A percentile compares a stretch with the other conserved stretches of the same genome.
phyloP scores from a whole-genome alignment of 2,329 filamentous ascomycete species.

The Periconia digitata region DNA sequence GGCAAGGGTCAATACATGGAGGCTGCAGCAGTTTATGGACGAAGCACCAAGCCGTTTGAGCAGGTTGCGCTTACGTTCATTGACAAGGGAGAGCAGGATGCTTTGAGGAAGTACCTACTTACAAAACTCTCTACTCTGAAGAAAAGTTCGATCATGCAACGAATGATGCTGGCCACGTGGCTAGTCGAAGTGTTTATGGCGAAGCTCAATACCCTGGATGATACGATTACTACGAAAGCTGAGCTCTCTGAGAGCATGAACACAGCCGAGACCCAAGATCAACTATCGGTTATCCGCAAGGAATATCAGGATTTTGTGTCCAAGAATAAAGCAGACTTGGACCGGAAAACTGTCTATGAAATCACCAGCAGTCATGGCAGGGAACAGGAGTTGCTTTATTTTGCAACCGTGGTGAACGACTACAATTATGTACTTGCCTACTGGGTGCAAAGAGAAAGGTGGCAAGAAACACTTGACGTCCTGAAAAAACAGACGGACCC shows the following conservation, averaged over 20 bases:
- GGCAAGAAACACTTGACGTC: slow-evolving; percentile 82
- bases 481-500: slow-evolving; percentile 90
- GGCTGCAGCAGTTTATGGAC: slow-evolving; percentile 86
- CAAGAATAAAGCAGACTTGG: slow-evolving; percentile 83
- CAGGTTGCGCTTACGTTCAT: slow-evolving; percentile 91
- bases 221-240: slow-evolving; percentile 86
- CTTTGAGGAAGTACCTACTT: slow-evolving; percentile 83
- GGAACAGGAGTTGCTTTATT: slow-evolving; percentile 89
- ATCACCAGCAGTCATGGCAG: slow-evolving; percentile 93
- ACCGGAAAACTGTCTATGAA: slow-evolving; percentile 90
- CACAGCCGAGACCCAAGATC: slow-evolving; percentile 68
- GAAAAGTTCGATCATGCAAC: slow-evolving; percentile 84
- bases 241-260: slow-evolving; percentile 74
- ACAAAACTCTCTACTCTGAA: slow-evolving; percentile 82
- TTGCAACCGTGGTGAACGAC: slow-evolving; percentile 84
- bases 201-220: slow-evolving; percentile 90
- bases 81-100: slow-evolving; percentile 86
- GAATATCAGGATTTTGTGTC: slow-evolving; percentile 89
- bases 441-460: slow-evolving; percentile 94
- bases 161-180: slow-evolving; percentile 94
- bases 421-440: slow-evolving; percentile 95
- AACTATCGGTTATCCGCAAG: slow-evolving; percentile 68
- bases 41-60: slow-evolving; percentile 95
- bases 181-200: slow-evolving; percentile 96
- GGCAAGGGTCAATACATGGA: slow-evolving; percentile 80